Conservation (phyloP, 1,284 basidiomycete genomes). For the Rhodotorula sp. region DNA sequence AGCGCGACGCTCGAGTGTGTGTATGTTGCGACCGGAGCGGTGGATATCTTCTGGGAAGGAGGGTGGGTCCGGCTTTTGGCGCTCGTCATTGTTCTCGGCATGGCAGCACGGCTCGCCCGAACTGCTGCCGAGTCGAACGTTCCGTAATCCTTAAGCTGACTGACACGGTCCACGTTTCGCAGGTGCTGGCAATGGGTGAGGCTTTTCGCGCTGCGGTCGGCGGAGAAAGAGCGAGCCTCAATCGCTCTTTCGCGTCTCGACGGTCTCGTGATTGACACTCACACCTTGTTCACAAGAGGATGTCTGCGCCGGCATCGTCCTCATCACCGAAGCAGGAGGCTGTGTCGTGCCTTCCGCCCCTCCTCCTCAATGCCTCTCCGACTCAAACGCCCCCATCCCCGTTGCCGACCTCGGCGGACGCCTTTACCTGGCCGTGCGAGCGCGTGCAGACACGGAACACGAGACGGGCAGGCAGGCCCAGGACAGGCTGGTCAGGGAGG, state of each 20-base stretch:
- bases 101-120: too few species aligned
- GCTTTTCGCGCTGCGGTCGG: background rate
- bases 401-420: constrained; percentile 43
- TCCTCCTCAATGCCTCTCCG: constrained; percentile 16
- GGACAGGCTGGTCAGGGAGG: constrained; percentile 41
- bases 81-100: background rate
- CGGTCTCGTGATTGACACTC: background rate
- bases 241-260: background rate
- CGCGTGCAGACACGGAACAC: constrained; percentile 34
- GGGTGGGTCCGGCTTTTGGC: constrained; percentile 33
- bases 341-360: constrained; percentile 44
- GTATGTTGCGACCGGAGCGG: constrained; percentile 44
- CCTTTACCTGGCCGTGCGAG: constrained; percentile 44
- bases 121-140: background rate
- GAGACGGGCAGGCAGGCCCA: constrained; percentile 42
- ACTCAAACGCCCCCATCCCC: constrained; percentile 24
- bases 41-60: constrained; percentile 45
- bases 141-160: background rate
- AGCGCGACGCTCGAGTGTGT: constrained; percentile 45
- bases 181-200: constrained; percentile 45
- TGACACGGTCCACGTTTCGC: too few species aligned
- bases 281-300: constrained; percentile 24
- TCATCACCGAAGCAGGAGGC: constrained; percentile 45
- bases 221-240: background rate
- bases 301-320: constrained; percentile 44